These are phyloP conservation scores for Diaporthe nobilis DNA, from an alignment of 2,329 filamentous ascomycete species.

Conservation along the genomic window DNA sequence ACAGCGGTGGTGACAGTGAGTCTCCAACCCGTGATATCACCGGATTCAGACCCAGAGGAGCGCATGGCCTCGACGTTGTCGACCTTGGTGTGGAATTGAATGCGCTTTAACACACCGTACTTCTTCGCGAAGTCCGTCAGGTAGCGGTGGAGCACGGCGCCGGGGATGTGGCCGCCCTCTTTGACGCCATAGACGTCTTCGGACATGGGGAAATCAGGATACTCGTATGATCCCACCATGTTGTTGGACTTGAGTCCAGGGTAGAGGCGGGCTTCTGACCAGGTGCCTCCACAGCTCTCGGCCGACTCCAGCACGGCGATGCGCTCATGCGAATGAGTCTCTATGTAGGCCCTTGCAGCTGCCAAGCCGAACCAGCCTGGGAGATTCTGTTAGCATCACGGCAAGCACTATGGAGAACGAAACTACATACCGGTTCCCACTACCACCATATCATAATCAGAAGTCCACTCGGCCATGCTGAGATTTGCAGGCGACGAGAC, in stretches of 20 bases:
- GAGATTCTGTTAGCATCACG: not conserved
- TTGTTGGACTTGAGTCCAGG: slow-evolving; percentile 76
- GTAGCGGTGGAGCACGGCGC: slow-evolving; percentile 53
- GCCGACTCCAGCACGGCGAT: slow-evolving; percentile 66
- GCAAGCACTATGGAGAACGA: not conserved
- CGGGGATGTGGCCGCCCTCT: slow-evolving; percentile 53
- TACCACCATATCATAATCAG: slow-evolving; percentile 39
- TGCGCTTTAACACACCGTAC: slow-evolving; percentile 63
- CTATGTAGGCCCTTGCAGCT: slow-evolving; percentile 65
- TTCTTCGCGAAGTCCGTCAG: slow-evolving; percentile 55
- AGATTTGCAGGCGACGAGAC: not conserved
- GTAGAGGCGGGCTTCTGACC: slow-evolving; percentile 71
- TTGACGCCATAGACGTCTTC: slow-evolving; percentile 58
- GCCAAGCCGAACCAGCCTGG: slow-evolving; percentile 66
- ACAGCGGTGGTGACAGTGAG: slow-evolving; percentile 38
- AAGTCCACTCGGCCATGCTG: slow-evolving; percentile 32
- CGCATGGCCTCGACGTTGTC: slow-evolving; percentile 53
- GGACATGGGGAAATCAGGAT: slow-evolving; percentile 73
- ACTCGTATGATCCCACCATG: slow-evolving; percentile 74
- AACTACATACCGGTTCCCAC: slow-evolving; percentile 40
- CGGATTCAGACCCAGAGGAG: not conserved
- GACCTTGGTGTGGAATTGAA: slow-evolving; percentile 66
- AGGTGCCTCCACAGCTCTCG: slow-evolving; percentile 70
- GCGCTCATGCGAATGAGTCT: slow-evolving; percentile 62
- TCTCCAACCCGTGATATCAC: slow-evolving; percentile 43